Percentiles rank a stretch among this genome's conserved stretches.
Evolutionary conservation across 73 alveolate genomes (phyloP).

Genomic region (Stentor roeselii): DNA sequence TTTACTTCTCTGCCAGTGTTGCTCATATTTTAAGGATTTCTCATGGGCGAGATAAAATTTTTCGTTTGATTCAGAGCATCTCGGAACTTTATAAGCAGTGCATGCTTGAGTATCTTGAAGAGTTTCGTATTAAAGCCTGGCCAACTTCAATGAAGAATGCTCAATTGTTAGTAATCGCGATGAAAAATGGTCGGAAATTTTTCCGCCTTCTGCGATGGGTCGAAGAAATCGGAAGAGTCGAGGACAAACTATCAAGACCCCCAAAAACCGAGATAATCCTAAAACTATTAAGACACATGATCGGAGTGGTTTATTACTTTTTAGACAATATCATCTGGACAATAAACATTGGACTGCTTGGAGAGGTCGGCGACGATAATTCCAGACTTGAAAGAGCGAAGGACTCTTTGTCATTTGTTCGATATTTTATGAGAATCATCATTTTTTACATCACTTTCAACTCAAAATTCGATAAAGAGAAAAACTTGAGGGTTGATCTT

Average conservation of each 20-base stretch:
- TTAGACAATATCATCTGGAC: background rate
- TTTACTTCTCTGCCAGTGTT: constrained; percentile 7
- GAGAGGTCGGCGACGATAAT: background rate
- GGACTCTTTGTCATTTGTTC: background rate
- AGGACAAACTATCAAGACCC: background rate
- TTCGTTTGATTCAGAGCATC: background rate
- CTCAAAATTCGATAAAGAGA: background rate
- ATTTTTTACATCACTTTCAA: background rate
- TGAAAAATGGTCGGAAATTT: constrained; percentile 11
- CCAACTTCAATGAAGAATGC: constrained; percentile 7
- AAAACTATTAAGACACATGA: constrained; percentile 4
- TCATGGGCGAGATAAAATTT: constrained; percentile 20
- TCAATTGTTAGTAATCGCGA: background rate
- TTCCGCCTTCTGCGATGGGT: constrained; percentile 13
- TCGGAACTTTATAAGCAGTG: constrained; percentile 8
- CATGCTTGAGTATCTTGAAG: constrained; percentile 15
- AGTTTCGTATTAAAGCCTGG: background rate
- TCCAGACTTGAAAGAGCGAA: background rate
- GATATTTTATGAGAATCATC: background rate
- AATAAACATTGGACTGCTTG: background rate
- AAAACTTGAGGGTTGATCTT: background rate
- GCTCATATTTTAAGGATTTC: background rate
- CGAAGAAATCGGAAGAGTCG: constrained; percentile 7
- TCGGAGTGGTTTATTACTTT: background rate
- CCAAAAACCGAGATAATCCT: background rate